These are phyloP conservation scores for Sordaria brevicollis DNA, from an alignment of 495 filamentous ascomycete genomes.

Conservation along the genomic window DNA sequence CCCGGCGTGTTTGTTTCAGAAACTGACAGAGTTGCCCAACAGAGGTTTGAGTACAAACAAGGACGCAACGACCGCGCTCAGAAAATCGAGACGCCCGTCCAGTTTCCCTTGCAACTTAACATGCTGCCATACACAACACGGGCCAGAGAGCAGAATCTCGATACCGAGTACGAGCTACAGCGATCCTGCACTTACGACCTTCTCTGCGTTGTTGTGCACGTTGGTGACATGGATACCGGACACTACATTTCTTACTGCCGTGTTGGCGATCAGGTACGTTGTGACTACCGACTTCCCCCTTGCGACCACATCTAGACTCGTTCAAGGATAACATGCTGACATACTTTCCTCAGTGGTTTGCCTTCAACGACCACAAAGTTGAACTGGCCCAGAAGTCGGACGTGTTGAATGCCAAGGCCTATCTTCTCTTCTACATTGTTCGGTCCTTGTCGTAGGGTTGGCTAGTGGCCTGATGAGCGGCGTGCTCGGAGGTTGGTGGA, in stretches of 20 bases:
- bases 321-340: not conserved
- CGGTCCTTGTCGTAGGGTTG: constrained; percentile 44
- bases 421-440: constrained; percentile 79
- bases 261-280: constrained; percentile 60
- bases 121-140: constrained; percentile 78
- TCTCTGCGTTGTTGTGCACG: constrained; percentile 75
- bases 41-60: constrained; percentile 73
- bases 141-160: constrained; percentile 28
- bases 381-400: constrained; percentile 66
- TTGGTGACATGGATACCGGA: constrained; percentile 75
- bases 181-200: constrained; percentile 66
- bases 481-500: too few species aligned
- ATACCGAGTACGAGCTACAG: constrained; percentile 36
- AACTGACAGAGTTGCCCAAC: not conserved
- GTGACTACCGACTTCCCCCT: not conserved
- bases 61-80: constrained; percentile 47
- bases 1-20: not conserved
- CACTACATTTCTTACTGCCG: constrained; percentile 85
- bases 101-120: constrained; percentile 76
- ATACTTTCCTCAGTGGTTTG: constrained; percentile 56
- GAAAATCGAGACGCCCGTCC: constrained; percentile 72
- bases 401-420: constrained; percentile 72
- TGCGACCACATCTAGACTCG: not conserved
- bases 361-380: constrained; percentile 86
- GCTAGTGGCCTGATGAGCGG: not conserved